Conservation (phyloP, 495 filamentous ascomycete species). For the Neurospora sublineolata region DNA sequence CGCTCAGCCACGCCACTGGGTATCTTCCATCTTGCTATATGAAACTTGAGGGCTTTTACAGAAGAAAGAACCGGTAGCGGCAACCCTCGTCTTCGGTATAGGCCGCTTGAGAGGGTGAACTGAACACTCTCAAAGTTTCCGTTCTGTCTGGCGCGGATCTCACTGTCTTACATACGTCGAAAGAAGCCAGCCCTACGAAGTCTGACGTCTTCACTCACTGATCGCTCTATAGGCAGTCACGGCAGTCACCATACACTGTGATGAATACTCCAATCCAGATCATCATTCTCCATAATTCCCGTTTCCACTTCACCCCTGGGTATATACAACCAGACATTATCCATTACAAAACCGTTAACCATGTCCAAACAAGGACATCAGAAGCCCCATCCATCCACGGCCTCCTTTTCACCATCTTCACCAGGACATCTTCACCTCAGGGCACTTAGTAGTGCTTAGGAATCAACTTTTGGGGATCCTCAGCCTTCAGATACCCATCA, state of each 20-base stretch:
- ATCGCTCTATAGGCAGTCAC: not conserved
- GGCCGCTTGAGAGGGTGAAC: not conserved
- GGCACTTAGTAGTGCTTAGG: not conserved
- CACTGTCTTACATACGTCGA: too few species aligned
- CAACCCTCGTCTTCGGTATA: not conserved
- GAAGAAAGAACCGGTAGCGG: not conserved
- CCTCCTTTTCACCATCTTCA: not conserved
- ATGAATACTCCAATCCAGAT: not conserved
- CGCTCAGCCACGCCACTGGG: not conserved
- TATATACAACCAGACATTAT: not conserved
- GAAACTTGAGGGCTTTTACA: not conserved
- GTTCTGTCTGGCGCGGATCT: not conserved
- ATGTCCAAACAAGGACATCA: not conserved
- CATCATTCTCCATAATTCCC: not conserved
- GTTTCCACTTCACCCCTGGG: not conserved
- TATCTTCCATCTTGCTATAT: not conserved
- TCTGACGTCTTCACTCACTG: not conserved
- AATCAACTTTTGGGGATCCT: conserved; percentile 9
- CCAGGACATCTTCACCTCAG: not conserved
- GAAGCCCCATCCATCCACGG: not conserved
- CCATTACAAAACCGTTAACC: not conserved
- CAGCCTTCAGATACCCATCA: conserved; percentile 6
- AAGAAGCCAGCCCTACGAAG: too few species aligned
- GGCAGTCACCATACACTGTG: not conserved
- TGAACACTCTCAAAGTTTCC: not conserved